These are phyloP conservation scores for Neofusicoccum umdonicola DNA, from an alignment of 2,329 filamentous ascomycete species.

Conservation along the genomic window DNA sequence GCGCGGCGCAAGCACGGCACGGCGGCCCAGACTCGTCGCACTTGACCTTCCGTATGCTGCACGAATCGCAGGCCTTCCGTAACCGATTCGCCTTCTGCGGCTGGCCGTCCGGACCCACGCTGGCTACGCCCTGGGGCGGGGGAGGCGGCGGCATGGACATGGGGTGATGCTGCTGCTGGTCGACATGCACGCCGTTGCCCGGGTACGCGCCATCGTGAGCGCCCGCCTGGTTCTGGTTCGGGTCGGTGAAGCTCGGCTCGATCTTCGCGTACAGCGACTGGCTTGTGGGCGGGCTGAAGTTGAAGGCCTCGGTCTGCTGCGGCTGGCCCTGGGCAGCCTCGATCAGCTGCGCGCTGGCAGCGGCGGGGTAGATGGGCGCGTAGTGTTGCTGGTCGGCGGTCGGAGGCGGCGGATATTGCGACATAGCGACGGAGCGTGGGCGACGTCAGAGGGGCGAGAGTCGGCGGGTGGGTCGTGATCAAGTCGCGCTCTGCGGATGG, in stretches of 20 bases:
- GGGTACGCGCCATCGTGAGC: constrained; percentile 13
- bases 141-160: constrained; percentile 15
- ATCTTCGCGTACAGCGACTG: constrained; percentile 22
- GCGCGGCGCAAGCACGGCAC: constrained; percentile 61
- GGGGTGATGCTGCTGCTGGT: constrained; percentile 15
- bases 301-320: constrained; percentile 18
- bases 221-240: constrained; percentile 9
- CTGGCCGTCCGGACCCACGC: constrained; percentile 18
- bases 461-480: background rate
- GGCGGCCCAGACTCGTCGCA: constrained; percentile 67
- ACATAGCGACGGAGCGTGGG: constrained; percentile 14
- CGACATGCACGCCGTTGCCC: constrained; percentile 12
- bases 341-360: constrained; percentile 22
- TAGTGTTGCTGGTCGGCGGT: constrained; percentile 32
- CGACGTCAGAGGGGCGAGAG: background rate
- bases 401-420: constrained; percentile 27
- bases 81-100: constrained; percentile 36
- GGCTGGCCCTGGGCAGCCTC: constrained; percentile 18
- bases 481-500: constrained; percentile 4
- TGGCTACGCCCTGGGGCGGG: constrained; percentile 12
- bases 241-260: constrained; percentile 18
- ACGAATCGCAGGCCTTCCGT: constrained; percentile 43
- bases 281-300: constrained; percentile 13
- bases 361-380: constrained; percentile 32
- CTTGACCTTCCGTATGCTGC: constrained; percentile 46